These are phyloP conservation scores for Talaromyces sp. DNA, from an alignment of 2,329 filamentous ascomycete species.

Conservation along the genomic window DNA sequence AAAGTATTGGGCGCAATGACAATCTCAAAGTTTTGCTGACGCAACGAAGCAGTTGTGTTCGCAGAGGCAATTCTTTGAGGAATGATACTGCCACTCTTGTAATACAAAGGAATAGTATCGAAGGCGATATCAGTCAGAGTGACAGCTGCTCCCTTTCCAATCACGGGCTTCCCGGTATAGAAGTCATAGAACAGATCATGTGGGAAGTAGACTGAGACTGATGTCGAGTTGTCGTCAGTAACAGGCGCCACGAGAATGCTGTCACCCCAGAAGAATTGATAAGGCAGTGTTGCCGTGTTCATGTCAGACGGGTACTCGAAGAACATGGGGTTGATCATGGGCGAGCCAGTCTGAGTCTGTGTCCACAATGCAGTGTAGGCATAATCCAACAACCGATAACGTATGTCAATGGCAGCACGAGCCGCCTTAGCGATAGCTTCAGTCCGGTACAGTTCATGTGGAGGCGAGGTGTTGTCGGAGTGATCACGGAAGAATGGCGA, in stretches of 20 bases:
- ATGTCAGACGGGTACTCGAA: conserved; percentile 61
- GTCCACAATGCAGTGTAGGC: conserved; percentile 66
- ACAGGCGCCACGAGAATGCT: conserved; percentile 55
- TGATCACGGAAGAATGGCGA: conserved; percentile 73
- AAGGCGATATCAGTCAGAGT: conserved; percentile 44
- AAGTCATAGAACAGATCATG: conserved; percentile 58
- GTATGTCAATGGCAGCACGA: conserved; percentile 61
- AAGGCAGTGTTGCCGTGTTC: conserved; percentile 48
- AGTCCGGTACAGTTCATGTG: conserved; percentile 72
- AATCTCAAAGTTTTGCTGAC: conserved; percentile 63
- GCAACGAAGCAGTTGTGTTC: conserved; percentile 57
- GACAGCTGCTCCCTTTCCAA: conserved; percentile 43
- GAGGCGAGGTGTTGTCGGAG: conserved; percentile 49
- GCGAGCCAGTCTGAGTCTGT: conserved; percentile 57
- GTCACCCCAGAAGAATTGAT: conserved; percentile 58
- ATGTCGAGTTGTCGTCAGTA: conserved; percentile 47
- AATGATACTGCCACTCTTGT: conserved; percentile 58
- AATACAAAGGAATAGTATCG: conserved; percentile 57
- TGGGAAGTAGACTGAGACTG: conserved; percentile 53
- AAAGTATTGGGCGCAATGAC: conserved; percentile 60
- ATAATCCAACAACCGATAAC: conserved; percentile 76
- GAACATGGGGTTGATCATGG: conserved; percentile 65
- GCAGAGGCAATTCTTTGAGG: conserved; percentile 50
- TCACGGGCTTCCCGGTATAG: conserved; percentile 47
- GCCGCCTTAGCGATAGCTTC: conserved; percentile 58